Evolutionary conservation across 768 basidiomycete genomes (phyloP), one percentile per base, ranked within the genome.

Genomic region (Trametes coccinea): DNA sequence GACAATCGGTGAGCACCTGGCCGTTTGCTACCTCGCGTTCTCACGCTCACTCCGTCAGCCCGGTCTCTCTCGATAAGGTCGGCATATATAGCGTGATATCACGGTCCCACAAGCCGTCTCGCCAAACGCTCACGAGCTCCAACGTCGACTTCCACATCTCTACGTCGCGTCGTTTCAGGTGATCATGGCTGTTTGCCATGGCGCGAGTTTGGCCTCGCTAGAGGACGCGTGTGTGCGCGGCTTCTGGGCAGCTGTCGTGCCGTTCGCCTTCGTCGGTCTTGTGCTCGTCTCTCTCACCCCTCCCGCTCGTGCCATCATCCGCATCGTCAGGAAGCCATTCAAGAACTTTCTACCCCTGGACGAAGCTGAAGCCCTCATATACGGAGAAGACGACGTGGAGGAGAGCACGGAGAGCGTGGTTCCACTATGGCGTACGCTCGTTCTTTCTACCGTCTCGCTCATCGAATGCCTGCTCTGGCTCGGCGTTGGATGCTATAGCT

Each of bases 381-480:
- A 66, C 4, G 52, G 47, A 37, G 60, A 65, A 2, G 59, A 59
- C 2, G 53, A 17, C 8, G 50, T 27, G 4, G 58, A 57, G 14
- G 58, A 59, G 13, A 55, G 47, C 22, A 31, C 54, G 53, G 50
- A 55, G n/a, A 47, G 46, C 5, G 45, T 60, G 1, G 74, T 78
- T 11, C 82, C 84, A 0, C 75, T 88, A 7, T 89, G 88, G 86
- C 82, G 84, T 43, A 83, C 85, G 2, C 62, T 85, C 46, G 65
- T 83, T n/a, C 80, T 90, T 47, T 77, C 80, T 0, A 77, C 80
- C 60, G 65, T 87, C 2, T 84, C 87, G 0, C 80, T 89, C 39
- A 40, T 80, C 4, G 81, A 88, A 66, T 75, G 82, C 0, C 73
- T 91, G 5, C 68, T 73, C 8, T 90, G 89, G 87, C 71, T 88